These are phyloP conservation scores for Populus hybrid DNA, from an alignment of 441 rosid genomes.

Conservation along the genomic window DNA sequence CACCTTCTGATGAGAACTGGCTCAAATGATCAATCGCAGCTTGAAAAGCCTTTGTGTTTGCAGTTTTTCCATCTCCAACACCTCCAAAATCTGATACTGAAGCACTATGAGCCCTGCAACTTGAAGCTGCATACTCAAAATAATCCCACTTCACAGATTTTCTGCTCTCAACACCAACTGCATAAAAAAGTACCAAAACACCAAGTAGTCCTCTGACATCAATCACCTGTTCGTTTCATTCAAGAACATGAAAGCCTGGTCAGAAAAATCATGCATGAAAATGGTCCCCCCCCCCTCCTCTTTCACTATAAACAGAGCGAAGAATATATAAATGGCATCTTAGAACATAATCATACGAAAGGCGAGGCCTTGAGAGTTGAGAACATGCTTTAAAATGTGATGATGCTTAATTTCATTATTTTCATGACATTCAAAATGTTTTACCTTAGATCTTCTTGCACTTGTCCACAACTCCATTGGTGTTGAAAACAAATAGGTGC, in stretches of 20 bases:
- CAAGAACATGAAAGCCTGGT: not conserved
- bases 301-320: not conserved
- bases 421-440: not conserved
- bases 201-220: slow-evolving; percentile 20
- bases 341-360: not conserved
- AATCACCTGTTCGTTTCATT: slow-evolving; percentile 24
- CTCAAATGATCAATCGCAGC: slow-evolving; percentile 49
- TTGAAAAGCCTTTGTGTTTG: slow-evolving; percentile 56
- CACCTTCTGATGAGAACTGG: slow-evolving; percentile 44
- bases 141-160: slow-evolving; percentile 9
- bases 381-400: not conserved
- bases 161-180: slow-evolving; percentile 32
- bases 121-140: slow-evolving; percentile 33
- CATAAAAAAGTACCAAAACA: slow-evolving; percentile 23
- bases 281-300: not conserved
- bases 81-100: slow-evolving; percentile 68
- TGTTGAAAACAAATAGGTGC: not conserved
- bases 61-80: slow-evolving; percentile 70
- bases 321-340: not conserved
- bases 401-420: not conserved
- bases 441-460: slow-evolving; percentile 21
- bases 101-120: slow-evolving; percentile 69
- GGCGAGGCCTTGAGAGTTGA: not conserved
- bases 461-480: slow-evolving; percentile 22
- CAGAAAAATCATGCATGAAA: not conserved